Conservation (phyloP, 768 basidiomycete genomes). For the Chlorophyllum brunneum region DNA sequence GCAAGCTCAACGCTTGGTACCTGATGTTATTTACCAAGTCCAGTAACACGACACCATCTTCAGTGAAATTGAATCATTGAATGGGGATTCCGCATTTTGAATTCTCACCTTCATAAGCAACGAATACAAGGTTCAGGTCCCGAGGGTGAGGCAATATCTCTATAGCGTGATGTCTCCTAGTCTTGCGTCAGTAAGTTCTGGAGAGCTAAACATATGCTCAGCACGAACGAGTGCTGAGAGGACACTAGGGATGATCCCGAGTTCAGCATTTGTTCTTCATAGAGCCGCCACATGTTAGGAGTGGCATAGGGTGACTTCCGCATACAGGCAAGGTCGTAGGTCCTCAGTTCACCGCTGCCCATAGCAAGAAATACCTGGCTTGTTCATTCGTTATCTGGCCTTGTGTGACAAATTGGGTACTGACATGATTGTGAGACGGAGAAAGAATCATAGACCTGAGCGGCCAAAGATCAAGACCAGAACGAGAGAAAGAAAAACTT, state of each 20-base stretch:
- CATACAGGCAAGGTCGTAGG: conserved; percentile 72
- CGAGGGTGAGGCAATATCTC: conserved; percentile 69
- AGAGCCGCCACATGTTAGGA: conserved; percentile 72
- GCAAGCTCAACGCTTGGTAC: not conserved
- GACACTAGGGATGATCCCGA: conserved; percentile 31
- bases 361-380: conserved; percentile 44
- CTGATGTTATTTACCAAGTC: conserved; percentile 43
- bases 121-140: conserved; percentile 65
- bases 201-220: not conserved
- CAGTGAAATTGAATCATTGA: conserved; percentile 1
- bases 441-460: conserved; percentile 56
- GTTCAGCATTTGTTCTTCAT: conserved; percentile 53
- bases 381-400: conserved; percentile 5
- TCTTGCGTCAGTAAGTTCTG: conserved; percentile 13
- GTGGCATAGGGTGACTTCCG: conserved; percentile 63
- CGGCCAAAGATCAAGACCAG: conserved; percentile 1
- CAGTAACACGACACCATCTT: conserved; percentile 59
- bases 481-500: conserved; percentile 1
- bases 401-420: conserved; percentile 14
- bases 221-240: conserved; percentile 30
- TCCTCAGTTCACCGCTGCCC: conserved; percentile 57
- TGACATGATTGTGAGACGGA: conserved; percentile 70
- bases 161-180: conserved; percentile 43
- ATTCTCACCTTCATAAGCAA: conserved; percentile 69
- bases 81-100: not conserved